Evolutionary conservation across 768 basidiomycete genomes (phyloP).

Genomic region (Mycena capillaripes): DNA sequence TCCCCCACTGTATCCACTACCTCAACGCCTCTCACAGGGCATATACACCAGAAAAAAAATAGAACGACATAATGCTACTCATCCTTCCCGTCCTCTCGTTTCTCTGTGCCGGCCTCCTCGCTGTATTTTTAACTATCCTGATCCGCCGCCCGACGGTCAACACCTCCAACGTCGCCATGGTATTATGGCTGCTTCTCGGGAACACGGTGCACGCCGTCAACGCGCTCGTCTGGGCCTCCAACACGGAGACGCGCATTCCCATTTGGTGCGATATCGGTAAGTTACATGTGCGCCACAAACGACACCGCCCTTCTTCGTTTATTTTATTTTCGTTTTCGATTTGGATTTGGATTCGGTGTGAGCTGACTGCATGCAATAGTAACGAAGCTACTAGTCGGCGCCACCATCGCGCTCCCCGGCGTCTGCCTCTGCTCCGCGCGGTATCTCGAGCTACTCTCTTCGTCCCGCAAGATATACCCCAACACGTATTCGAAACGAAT

Average conservation of each 20-base stretch:
- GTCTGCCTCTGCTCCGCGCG: constrained; percentile 30
- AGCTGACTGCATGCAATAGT: not conserved
- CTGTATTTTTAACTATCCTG: constrained; percentile 27
- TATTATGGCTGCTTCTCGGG: constrained; percentile 16
- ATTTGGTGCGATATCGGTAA: constrained; percentile 34
- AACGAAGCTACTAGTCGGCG: constrained; percentile 21
- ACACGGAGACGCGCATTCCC: not conserved
- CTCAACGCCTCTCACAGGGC: not conserved
- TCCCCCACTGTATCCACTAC: constrained; percentile 24
- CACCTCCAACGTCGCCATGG: constrained; percentile 4
- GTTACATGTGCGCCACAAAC: not conserved
- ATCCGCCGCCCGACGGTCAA: constrained; percentile 11
- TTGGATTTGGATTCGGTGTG: no score
- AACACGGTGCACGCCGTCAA: constrained; percentile 30
- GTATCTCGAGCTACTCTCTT: constrained; percentile 24
- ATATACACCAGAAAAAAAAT: not conserved
- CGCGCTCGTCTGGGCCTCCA: constrained; percentile 27
- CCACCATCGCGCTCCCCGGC: constrained; percentile 19
- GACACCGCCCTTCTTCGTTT: no score
- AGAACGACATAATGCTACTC: constrained; percentile 10
- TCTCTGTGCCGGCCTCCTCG: constrained; percentile 23
- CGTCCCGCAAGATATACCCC: constrained; percentile 28
- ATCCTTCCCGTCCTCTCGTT: constrained; percentile 28
- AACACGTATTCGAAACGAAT: constrained; percentile 31
- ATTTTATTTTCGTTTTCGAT: not conserved